These are phyloP conservation scores for Xanthoconium stramineum DNA, from an alignment of 768 basidiomycete genomes.

Conservation along the genomic window DNA sequence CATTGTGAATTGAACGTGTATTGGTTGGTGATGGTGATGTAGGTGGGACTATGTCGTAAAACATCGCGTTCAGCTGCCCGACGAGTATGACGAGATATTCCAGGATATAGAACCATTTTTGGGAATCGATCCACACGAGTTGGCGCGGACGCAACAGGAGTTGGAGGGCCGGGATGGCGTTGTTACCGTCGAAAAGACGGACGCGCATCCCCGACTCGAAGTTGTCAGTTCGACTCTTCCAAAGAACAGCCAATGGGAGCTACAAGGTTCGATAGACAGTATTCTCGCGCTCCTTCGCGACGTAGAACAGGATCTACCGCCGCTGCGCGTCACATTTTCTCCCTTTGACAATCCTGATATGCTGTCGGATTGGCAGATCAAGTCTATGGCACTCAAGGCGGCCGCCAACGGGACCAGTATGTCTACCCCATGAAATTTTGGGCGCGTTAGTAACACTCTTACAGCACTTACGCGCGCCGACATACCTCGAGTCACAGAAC, in stretches of 20 bases:
- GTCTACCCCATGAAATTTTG: neutral
- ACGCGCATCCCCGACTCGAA: conserved; percentile 2
- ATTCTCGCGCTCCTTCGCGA: conserved; percentile 26
- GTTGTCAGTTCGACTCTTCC: conserved; percentile 15
- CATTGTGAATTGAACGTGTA: neutral
- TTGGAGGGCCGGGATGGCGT: conserved; percentile 14
- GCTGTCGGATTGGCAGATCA: conserved; percentile 26
- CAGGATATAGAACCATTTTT: conserved; percentile 36
- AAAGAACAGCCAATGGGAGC: neutral
- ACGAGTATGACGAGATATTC: conserved; percentile 47
- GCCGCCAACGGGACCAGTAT: conserved; percentile 28
- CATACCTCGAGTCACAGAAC: conserved; percentile 32
- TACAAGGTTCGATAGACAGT: conserved; percentile 2
- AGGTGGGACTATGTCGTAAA: conserved; percentile 43
- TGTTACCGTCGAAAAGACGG: conserved; percentile 27
- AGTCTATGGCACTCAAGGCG: conserved; percentile 23
- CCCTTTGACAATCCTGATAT: conserved; percentile 30
- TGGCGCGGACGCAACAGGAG: conserved; percentile 19
- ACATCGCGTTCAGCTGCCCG: conserved; percentile 39
- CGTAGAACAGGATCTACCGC: conserved; percentile 29
- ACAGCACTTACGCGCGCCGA: conserved; percentile 28
- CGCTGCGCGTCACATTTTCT: conserved; percentile 30
- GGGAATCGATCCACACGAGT: conserved; percentile 32
- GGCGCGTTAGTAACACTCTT: neutral
- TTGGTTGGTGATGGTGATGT: neutral